phyloP scores from a whole-genome alignment of 2,329 filamentous ascomycete species.

The Ramichloridium luteum region DNA sequence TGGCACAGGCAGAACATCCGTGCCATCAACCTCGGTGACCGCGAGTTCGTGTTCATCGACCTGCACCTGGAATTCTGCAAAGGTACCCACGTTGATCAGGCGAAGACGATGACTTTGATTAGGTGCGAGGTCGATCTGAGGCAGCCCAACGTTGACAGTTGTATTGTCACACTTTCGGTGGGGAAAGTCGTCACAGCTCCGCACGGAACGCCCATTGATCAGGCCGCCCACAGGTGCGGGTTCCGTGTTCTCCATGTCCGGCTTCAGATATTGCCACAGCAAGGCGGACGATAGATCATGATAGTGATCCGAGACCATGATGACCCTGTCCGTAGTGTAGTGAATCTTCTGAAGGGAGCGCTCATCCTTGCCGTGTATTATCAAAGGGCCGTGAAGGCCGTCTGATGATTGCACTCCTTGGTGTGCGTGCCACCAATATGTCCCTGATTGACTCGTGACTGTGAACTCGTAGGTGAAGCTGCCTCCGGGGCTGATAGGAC shows the following conservation, averaged over 20 bases:
- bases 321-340: slow-evolving; percentile 43
- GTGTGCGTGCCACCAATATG: slow-evolving; percentile 53
- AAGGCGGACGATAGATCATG: slow-evolving; percentile 42
- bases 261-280: slow-evolving; percentile 42
- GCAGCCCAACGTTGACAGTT: slow-evolving; percentile 16
- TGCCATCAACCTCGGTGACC: slow-evolving; percentile 56
- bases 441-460: slow-evolving; percentile 30
- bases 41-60: slow-evolving; percentile 52
- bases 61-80: slow-evolving; percentile 54
- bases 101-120: slow-evolving; percentile 46
- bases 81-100: slow-evolving; percentile 52
- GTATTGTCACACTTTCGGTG: slow-evolving; percentile 27
- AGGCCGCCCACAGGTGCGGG: slow-evolving; percentile 39
- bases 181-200: slow-evolving; percentile 28
- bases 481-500: slow-evolving; percentile 45
- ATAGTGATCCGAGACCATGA: slow-evolving; percentile 58
- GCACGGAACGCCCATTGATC: slow-evolving; percentile 30
- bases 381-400: slow-evolving; percentile 48
- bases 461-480: slow-evolving; percentile 53
- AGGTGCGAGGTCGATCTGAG: slow-evolving; percentile 26
- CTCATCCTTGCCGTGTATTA: slow-evolving; percentile 42
- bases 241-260: slow-evolving; percentile 41
- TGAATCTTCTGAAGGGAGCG: slow-evolving; percentile 30
- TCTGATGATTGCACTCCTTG: slow-evolving; percentile 47
- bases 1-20: slow-evolving; percentile 43